Evolutionary conservation across 768 basidiomycete genomes (phyloP).

Genomic region (Trametes gibbosa): DNA sequence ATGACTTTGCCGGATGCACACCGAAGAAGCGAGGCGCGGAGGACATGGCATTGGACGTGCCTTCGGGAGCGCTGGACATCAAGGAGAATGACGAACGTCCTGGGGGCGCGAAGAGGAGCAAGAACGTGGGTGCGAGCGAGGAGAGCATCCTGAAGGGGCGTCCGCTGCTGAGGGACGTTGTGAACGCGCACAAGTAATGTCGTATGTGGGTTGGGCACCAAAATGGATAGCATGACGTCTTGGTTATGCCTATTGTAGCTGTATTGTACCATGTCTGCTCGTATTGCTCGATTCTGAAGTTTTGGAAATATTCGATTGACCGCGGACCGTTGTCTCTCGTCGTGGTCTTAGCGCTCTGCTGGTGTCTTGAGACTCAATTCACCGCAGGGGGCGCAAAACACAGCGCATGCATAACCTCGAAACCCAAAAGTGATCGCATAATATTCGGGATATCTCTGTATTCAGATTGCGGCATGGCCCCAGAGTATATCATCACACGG

Average conservation of each 20-base stretch:
- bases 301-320: no score
- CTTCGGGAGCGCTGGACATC: neutral
- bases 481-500: no score
- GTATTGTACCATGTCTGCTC: no score
- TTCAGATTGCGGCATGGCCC: no score
- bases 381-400: no score
- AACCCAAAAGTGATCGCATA: no score
- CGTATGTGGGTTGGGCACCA: neutral
- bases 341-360: no score
- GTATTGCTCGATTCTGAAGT: no score
- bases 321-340: no score
- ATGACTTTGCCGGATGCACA: constrained; percentile 33
- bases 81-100: constrained; percentile 7
- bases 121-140: constrained; percentile 21
- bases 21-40: constrained; percentile 32
- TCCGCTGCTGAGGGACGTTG: constrained; percentile 59
- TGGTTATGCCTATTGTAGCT: neutral
- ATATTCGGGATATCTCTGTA: no score
- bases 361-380: no score
- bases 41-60: constrained; percentile 6
- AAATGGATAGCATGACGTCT: neutral
- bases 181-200: constrained; percentile 37
- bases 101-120: constrained; percentile 36
- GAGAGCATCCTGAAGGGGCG: constrained; percentile 51
- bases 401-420: no score